Evolutionary conservation across 805 yeast species (phyloP), one percentile per base, ranked within the genome.

Genomic region (Clavispora fructus): DNA sequence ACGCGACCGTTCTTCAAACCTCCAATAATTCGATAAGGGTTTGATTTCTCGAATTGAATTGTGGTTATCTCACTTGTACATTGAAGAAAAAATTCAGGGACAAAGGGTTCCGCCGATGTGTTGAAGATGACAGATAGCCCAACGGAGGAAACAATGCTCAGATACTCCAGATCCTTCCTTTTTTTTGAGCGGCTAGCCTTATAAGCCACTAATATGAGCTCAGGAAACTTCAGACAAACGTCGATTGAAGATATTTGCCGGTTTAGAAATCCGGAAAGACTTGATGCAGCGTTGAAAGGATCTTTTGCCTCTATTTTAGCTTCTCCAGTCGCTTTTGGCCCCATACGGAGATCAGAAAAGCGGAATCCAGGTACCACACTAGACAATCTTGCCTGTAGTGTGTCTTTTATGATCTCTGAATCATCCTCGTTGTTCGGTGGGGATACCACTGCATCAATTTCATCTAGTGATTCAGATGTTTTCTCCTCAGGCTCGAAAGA

Each of bases 1-100:
- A 80, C 40, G 42, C 69, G 68, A 0, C 86, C 85, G 53, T 75
- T 74, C 14, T 56, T 55, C 6, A 79, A 67, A 0, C 83, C 80
- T 0, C 74, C 83, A 26, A 77, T 57, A 1, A 81, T 60, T 42
- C 70, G 65, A 41, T 67, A 63, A 1, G 75, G 59, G 19, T 67
- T 62, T 13, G 59, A 50, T 10, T 56, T 56, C 28, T 76, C 73
- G 48, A 79, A 78, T 45, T 65, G 67, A 9, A 74, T 66, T 7
- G 55, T 48, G 1, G 67, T 49, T 6, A 80, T 65, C 13, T 64
- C 57, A 1, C 81, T 64, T 9, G 71, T 60, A 37, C 77, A 65
- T 11, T 65, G 63, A 12, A 77, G 63, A 35, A 68, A 67, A 48
- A 63, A 65, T 53, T 71, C 81, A 39, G 59, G 77, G 48, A 49